phyloP scores from a whole-genome alignment of 1,284 basidiomycete genomes.

The Cutaneotrichosporon sp. region DNA sequence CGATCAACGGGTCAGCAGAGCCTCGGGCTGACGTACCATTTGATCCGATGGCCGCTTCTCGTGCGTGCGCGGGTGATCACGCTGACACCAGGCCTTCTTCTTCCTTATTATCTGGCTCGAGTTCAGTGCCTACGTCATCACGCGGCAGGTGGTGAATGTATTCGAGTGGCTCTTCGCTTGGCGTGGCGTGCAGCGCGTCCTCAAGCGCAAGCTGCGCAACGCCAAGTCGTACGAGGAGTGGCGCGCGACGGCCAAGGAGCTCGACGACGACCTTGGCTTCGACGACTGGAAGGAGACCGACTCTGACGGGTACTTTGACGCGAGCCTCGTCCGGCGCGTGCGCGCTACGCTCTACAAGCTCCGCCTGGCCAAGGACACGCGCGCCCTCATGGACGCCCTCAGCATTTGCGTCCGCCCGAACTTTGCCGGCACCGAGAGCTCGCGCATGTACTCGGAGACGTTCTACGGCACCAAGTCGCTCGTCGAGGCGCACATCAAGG shows the following conservation, averaged over 20 bases:
- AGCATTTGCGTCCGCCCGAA: slow-evolving; percentile 91
- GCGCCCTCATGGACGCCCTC: slow-evolving; percentile 83
- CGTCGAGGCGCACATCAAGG: slow-evolving; percentile 84
- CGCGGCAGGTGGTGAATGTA: slow-evolving; percentile 88
- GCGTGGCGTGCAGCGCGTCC: slow-evolving; percentile 77
- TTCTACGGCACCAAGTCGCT: slow-evolving; percentile 85
- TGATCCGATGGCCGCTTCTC: slow-evolving; percentile 85
- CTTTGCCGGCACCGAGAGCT: slow-evolving; percentile 91
- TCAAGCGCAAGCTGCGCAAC: slow-evolving; percentile 72
- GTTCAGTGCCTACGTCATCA: slow-evolving; percentile 82
- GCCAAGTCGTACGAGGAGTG: slow-evolving; percentile 74
- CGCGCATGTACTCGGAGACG: slow-evolving; percentile 83
- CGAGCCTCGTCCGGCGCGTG: slow-evolving; percentile 56
- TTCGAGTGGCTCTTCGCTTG: slow-evolving; percentile 89
- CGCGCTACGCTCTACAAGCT: slow-evolving; percentile 41
- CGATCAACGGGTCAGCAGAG: slow-evolving; percentile 54
- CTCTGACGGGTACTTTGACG: slow-evolving; percentile 86
- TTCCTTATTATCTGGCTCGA: slow-evolving; percentile 82
- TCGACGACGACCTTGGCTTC: slow-evolving; percentile 81
- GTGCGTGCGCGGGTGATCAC: slow-evolving; percentile 57
- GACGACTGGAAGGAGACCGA: slow-evolving; percentile 83
- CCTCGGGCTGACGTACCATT: slow-evolving; percentile 76
- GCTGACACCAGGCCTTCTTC: slow-evolving; percentile 64
- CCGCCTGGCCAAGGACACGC: slow-evolving; percentile 64
- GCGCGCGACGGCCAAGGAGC: slow-evolving; percentile 73